Conservation (phyloP, 148 eudicot species). For the Diospyros lotus region DNA sequence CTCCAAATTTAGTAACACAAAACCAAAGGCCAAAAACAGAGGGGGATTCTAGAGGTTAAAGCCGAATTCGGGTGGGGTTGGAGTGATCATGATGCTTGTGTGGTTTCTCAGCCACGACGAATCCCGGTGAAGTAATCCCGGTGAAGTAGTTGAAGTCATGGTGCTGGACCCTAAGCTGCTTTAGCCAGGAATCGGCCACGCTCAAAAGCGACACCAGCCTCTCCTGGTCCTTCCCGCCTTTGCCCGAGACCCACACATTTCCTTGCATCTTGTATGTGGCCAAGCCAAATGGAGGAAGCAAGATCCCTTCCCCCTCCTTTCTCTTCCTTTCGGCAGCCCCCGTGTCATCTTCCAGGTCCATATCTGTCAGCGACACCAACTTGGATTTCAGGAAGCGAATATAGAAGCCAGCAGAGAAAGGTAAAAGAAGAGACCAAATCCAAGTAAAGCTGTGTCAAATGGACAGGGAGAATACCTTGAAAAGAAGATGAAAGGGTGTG, state of each 20-base stretch:
- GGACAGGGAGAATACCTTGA: slow-evolving; percentile 50
- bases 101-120: slow-evolving; percentile 49
- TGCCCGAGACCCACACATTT: slow-evolving; percentile 57
- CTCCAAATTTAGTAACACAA: neutral
- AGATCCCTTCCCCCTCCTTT: slow-evolving; percentile 66
- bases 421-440: slow-evolving; percentile 3
- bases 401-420: neutral
- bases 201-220: slow-evolving; percentile 60
- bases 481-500: slow-evolving; percentile 95
- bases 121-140: slow-evolving; percentile 79
- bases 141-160: slow-evolving; percentile 90
- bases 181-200: slow-evolving; percentile 97
- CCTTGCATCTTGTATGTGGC: slow-evolving; percentile 98
- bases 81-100: neutral
- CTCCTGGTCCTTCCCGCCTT: slow-evolving; percentile 65
- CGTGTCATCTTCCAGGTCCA: slow-evolving; percentile 57
- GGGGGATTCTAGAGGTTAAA: neutral
- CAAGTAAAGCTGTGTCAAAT: neutral
- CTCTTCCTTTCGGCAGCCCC: slow-evolving; percentile 35
- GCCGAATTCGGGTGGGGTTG: neutral
- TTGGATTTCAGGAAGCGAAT: too few species aligned
- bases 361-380: slow-evolving; percentile 34
- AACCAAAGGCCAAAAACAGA: neutral
- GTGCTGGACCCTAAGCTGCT: slow-evolving; percentile 84
- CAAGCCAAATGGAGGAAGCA: slow-evolving; percentile 74